phyloP scores from a whole-genome alignment of 768 basidiomycete species.

The Chalciporus pseudorubinellus region DNA sequence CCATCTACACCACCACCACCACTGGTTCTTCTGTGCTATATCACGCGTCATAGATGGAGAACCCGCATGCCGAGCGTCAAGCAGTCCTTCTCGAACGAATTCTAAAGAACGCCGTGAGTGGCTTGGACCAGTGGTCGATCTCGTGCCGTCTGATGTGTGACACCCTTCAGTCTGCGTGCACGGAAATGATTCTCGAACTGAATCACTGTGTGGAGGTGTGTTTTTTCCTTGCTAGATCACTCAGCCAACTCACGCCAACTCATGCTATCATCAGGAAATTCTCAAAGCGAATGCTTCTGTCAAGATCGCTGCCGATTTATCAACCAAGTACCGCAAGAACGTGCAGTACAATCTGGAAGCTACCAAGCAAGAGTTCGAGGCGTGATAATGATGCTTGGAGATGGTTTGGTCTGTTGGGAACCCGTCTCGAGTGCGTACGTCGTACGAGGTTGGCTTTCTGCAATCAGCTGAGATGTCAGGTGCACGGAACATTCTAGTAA shows the following conservation, averaged over 20 bases:
- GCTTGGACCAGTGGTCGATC: neutral
- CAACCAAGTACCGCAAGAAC: constrained; percentile 88
- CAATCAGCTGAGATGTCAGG: no score
- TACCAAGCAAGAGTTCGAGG: constrained; percentile 40
- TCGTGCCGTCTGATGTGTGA: neutral
- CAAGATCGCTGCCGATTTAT: constrained; percentile 77
- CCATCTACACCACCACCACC: neutral
- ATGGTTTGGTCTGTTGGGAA: neutral
- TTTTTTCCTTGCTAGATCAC: neutral
- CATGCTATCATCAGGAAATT: constrained; percentile 56
- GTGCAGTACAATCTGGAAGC: constrained; percentile 89
- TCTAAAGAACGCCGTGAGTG: constrained; percentile 79
- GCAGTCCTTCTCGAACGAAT: constrained; percentile 89
- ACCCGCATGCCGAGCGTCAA: constrained; percentile 91
- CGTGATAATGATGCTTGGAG: neutral
- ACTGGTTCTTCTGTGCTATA: constrained; percentile 1
- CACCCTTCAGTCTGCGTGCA: constrained; percentile 75
- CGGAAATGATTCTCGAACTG: constrained; percentile 84
- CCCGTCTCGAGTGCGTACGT: no score
- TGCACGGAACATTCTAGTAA: no score
- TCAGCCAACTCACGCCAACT: neutral
- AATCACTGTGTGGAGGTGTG: constrained; percentile 84
- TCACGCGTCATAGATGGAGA: constrained; percentile 63
- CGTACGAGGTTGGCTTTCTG: no score
- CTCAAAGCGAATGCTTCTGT: constrained; percentile 73